Conservation (phyloP, 768 basidiomycete species). For the Lactifluus rugatus region DNA sequence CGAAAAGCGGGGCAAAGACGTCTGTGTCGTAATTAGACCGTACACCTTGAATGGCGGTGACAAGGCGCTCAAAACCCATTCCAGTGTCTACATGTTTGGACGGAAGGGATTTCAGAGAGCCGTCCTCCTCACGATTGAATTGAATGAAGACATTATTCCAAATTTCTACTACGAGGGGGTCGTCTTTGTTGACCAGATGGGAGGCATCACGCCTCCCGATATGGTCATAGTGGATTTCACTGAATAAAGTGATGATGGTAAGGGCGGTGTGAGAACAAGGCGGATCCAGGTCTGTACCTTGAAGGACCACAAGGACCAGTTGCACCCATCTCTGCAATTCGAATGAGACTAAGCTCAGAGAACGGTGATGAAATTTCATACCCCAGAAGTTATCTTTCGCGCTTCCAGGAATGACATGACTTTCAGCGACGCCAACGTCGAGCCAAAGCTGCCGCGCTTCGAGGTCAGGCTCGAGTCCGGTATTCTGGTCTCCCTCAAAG, state of each 20-base stretch:
- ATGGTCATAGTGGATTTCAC: slow-evolving; percentile 94
- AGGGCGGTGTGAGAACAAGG: not conserved
- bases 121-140: slow-evolving; percentile 91
- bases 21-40: slow-evolving; percentile 98
- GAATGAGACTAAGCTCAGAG: not conserved
- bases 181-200: slow-evolving; percentile 88
- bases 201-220: slow-evolving; percentile 97
- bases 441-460: slow-evolving; percentile 87
- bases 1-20: slow-evolving; percentile 84
- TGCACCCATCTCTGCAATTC: slow-evolving; percentile 84
- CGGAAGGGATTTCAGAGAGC: slow-evolving; percentile 69
- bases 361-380: slow-evolving; percentile 30
- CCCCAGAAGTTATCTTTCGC: slow-evolving; percentile 99
- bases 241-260: slow-evolving; percentile 23
- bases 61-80: slow-evolving; percentile 98
- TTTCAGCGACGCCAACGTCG: slow-evolving; percentile 77
- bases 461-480: slow-evolving; percentile 75
- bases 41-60: slow-evolving; percentile 85
- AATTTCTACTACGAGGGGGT: slow-evolving; percentile 93
- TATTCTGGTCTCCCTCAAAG: slow-evolving; percentile 88
- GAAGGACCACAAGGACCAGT: slow-evolving; percentile 98
- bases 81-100: slow-evolving; percentile 97
- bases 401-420: slow-evolving; percentile 87
- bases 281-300: slow-evolving; percentile 39
- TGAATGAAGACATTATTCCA: slow-evolving; percentile 99